Evolutionary conservation across 2,329 filamentous ascomycete genomes (phyloP).

Genomic region (Ramichloridium luteum): DNA sequence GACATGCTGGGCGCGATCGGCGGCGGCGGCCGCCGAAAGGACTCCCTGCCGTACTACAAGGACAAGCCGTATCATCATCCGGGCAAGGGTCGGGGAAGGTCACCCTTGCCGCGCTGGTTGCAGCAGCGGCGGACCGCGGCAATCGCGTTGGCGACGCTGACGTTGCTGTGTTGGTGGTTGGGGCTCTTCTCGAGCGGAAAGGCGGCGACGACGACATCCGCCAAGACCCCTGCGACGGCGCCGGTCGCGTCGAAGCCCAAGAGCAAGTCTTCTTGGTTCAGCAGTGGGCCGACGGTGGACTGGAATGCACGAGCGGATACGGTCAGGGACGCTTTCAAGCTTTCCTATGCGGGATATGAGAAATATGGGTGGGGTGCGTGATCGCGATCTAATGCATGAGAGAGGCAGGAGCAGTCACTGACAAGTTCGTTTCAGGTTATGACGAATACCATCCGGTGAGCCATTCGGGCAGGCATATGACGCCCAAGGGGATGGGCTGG

Average conservation of each 20-base stretch:
- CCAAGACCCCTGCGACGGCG: neutral
- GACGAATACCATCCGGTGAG: constrained; percentile 80
- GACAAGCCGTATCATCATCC: constrained; percentile 83
- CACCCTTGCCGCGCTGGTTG: constrained; percentile 26
- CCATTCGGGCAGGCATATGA: constrained; percentile 73
- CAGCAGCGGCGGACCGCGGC: constrained; percentile 52
- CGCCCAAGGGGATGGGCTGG: constrained; percentile 82
- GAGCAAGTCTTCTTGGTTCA: constrained; percentile 14
- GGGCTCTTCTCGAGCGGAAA: constrained; percentile 41
- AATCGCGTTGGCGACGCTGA: constrained; percentile 42
- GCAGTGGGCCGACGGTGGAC: constrained; percentile 37
- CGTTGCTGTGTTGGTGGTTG: constrained; percentile 53
- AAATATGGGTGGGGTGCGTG: constrained; percentile 94
- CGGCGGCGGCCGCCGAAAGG: constrained; percentile 40
- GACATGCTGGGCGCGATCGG: constrained; percentile 52
- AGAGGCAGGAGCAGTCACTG: constrained; percentile 3
- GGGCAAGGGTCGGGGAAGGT: constrained; percentile 42
- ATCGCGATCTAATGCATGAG: too few species aligned
- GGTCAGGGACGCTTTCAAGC: constrained; percentile 78
- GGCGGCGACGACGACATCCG: too few species aligned
- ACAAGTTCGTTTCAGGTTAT: constrained; percentile 37
- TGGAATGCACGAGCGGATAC: constrained; percentile 68
- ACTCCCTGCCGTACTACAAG: constrained; percentile 84
- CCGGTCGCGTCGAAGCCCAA: constrained; percentile 3
- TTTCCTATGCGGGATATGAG: constrained; percentile 89